Base-by-base conservation (phyloP, 257 asterid genomes). In the Fraxinus quadrangulata region DNA sequence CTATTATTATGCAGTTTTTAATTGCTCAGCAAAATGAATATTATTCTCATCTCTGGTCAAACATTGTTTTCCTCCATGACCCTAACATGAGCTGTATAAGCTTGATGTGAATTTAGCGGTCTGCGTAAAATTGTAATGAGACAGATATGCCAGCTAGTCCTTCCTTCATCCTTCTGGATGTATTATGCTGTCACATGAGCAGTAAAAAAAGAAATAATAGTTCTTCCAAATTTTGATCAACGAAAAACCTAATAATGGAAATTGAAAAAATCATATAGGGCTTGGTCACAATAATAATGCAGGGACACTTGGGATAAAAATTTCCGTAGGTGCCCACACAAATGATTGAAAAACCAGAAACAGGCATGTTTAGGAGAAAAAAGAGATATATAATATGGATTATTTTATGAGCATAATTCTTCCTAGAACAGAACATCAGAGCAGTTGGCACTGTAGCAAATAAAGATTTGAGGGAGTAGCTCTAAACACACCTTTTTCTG, bases 401-500 rank as follows among this genome's bases (percentile, higher is more conserved):
- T n/a, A 10, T 31, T 79, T 14, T 49, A 75, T 42, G 45, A 40
- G 74, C 51, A 77, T 49, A 5, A 14, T 49, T 49, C 21, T 49
- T 17, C 61, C 21, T 49, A 42, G 45, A 5, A 59, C 13, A 77
- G 26, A 75, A 30, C 37, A 42, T 74, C 34, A 34, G 73, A 61
- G 37, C 79, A 66, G 28, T 47, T 47, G 67, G 19, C 23, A 47
- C 28, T 42, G 24, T 21, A 45, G 21, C 61, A 49, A 49, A 49
- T 42, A 17, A 74, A 6, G 73, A 72, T 74, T 21, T 37, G 47
- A n/a, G 49, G 30, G 31, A 7, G 51, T 36, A 79, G 70, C 56
- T 74, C 21, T 54, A 37, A 47, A 76, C 49, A 54, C 31, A 61
- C 97, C 97, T 93, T 96, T 77, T 96, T 96, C 81, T 90, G 89